These are phyloP conservation scores for Oryza punctata DNA, from an alignment of 176 grass and related monocot species.

Conservation along the genomic window DNA sequence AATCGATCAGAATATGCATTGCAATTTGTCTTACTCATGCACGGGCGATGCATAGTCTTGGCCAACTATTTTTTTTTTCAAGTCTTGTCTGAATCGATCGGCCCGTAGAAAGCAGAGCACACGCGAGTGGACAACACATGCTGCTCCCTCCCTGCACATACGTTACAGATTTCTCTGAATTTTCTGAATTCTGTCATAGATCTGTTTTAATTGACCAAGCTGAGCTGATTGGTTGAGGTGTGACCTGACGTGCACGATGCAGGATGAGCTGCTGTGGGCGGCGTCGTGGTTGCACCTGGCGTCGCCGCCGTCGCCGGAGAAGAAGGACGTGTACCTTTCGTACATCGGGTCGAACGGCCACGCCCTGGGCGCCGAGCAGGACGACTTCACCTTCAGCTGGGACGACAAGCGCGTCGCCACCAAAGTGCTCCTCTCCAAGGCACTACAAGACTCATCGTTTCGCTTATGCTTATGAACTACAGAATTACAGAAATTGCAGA, in stretches of 20 bases:
- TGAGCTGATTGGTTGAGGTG: background rate
- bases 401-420: slow-evolving; percentile 74
- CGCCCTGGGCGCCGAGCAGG: slow-evolving; percentile 58
- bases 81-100: background rate
- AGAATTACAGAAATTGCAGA: too few species aligned
- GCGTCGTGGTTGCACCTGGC: slow-evolving; percentile 74
- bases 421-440: slow-evolving; percentile 78
- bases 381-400: slow-evolving; percentile 85
- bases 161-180: background rate
- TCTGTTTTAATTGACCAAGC: too few species aligned
- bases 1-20: background rate
- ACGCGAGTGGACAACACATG: background rate
- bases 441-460: background rate
- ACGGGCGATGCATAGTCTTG: background rate
- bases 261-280: slow-evolving; percentile 80
- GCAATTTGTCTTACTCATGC: background rate
- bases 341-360: slow-evolving; percentile 71
- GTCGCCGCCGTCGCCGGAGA: slow-evolving; percentile 29
- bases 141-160: background rate
- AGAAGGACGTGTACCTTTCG: slow-evolving; percentile 54
- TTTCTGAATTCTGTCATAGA: background rate
- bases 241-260: background rate
- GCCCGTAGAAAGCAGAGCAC: background rate
- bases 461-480: too few species aligned
- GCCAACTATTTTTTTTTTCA: background rate